Evolutionary conservation across 345 rosid genomes (phyloP), one percentile per base, ranked within the genome.

Genomic region (Odontarrhena argentea): DNA sequence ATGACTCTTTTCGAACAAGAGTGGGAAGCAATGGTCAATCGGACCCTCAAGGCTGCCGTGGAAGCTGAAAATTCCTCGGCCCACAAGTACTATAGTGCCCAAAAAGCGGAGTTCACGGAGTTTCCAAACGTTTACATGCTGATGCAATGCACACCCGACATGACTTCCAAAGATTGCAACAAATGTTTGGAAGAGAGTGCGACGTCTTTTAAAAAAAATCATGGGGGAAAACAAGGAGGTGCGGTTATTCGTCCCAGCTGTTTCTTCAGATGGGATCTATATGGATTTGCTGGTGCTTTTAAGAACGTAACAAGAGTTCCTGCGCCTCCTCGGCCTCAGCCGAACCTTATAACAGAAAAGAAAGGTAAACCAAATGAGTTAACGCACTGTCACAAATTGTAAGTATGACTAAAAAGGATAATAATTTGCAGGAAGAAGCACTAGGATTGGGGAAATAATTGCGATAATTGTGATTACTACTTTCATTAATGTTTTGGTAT

Each of bases 91-190:
- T 81, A 46, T 62, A 78, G 76, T 3, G 65, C 74, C 7, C 79
- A 40, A 2, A 54, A 69, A 40, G 65, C 71, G 0, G 55, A 25
- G 7, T 6, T 62, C 6, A 37, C 55, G 0, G 13, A 22, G n/a
- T 44, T 2, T n/a, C 24, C 38, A 0, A 80, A 36, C 1, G 69
- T 76, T 9, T 77, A 71, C 57, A 72, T 74, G 2, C 10, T 83
- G 14, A 66, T 67, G 75, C 82, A 77, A 41, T 83, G 90, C 59
- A 70, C 77, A 18, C 81, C 87, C 1, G 90, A 85, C 45, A 3
- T 83, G 15, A 67, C 79, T 0, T 45, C 34, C 34, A 46, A 26
- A 9, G 68, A 69, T 37, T 83, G 84, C 8, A 44, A 9, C 3
- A 0, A 0, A 30, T 83, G 87, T 46, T 53, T 83, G 9, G 26